Percentiles rank a stretch among this genome's conserved stretches.
Evolutionary conservation across 176 grass and related monocot genomes (phyloP).

Genomic region (Zizania latifolia): DNA sequence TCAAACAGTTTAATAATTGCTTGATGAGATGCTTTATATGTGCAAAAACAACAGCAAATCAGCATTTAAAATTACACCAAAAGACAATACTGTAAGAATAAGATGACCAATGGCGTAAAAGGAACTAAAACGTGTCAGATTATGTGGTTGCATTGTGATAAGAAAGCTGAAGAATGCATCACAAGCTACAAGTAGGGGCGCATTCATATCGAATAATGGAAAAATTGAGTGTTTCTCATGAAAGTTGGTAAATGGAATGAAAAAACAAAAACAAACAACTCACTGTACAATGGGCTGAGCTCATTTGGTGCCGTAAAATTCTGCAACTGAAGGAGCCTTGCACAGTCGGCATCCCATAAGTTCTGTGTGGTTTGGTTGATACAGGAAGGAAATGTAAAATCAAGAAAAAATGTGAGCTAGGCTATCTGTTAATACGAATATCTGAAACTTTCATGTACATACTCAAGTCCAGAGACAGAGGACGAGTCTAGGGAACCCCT

Average conservation of each 20-base stretch:
- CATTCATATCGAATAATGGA: slow-evolving; percentile 1
- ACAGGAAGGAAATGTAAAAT: slow-evolving; percentile 29
- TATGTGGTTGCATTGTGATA: neutral
- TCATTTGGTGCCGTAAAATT: slow-evolving; percentile 24
- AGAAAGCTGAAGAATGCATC: slow-evolving; percentile 13
- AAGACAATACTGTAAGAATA: slow-evolving; percentile 1
- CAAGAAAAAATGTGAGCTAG: slow-evolving; percentile 35
- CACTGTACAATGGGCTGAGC: slow-evolving; percentile 33
- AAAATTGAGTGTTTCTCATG: neutral
- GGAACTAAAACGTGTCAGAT: slow-evolving; percentile 10
- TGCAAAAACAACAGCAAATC: neutral
- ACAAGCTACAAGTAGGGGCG: slow-evolving; percentile 15
- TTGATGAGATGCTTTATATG: neutral
- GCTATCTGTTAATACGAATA: slow-evolving; percentile 36
- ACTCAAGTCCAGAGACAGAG: slow-evolving; percentile 12
- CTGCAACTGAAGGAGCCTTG: slow-evolving; percentile 27
- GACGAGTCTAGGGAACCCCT: slow-evolving; percentile 12
- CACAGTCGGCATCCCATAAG: slow-evolving; percentile 5
- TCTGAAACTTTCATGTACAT: slow-evolving; percentile 34
- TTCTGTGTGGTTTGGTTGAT: slow-evolving; percentile 20
- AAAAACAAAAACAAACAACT: slow-evolving; percentile 18
- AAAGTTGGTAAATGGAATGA: neutral
- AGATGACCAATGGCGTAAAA: neutral
- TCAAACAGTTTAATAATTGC: neutral
- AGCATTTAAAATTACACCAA: neutral